Evolutionary conservation across 306 rosid genomes (phyloP).

Genomic region (Cajanus cajan): DNA sequence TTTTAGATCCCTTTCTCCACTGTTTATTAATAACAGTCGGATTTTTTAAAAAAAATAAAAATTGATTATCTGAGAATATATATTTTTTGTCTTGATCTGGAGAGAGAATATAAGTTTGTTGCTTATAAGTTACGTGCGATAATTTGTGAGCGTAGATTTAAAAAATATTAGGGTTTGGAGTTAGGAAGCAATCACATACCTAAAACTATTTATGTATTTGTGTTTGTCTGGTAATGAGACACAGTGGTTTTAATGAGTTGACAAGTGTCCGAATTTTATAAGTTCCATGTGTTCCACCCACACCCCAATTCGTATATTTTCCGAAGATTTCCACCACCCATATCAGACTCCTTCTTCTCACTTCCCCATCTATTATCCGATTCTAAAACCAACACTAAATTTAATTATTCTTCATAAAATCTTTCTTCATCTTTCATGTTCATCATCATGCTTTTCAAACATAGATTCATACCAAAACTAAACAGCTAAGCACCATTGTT

Average conservation of each 20-base stretch:
- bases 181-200: constrained; percentile 32
- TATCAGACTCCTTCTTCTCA: not conserved
- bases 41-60: not conserved
- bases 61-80: not conserved
- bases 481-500: not conserved
- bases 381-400: not conserved
- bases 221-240: constrained; percentile 31
- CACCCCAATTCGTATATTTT: not conserved
- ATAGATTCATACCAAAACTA: not conserved
- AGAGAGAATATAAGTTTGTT: not conserved
- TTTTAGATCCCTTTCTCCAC: not conserved
- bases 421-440: not conserved
- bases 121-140: not conserved
- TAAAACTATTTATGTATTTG: constrained; percentile 17
- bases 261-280: not conserved
- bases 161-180: not conserved
- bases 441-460: not conserved
- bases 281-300: not conserved
- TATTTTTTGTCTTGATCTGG: too few species aligned
- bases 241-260: constrained; percentile 16
- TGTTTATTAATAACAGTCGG: not conserved
- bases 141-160: not conserved
- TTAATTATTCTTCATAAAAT: not conserved
- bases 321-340: not conserved
- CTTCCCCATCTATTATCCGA: constrained; percentile 1